These are phyloP conservation scores for Stachybotrys chlorohalonatus DNA, from an alignment of 2,329 filamentous ascomycete species.

Conservation along the genomic window DNA sequence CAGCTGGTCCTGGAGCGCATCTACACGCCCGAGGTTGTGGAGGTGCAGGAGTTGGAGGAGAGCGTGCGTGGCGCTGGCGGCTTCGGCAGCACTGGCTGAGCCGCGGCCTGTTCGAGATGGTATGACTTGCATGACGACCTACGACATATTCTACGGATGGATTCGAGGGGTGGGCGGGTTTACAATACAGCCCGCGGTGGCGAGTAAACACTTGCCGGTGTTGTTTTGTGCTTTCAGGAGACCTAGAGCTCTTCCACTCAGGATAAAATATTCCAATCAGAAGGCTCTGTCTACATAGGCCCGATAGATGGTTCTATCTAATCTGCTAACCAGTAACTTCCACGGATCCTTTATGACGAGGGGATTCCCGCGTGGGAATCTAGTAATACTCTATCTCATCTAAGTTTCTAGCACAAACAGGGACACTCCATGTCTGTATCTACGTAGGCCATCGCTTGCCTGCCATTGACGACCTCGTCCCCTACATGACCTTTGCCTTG, in stretches of 20 bases:
- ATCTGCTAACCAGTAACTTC: too few relatives aligned
- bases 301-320: too few relatives aligned
- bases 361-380: slow-evolving; percentile 5
- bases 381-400: slow-evolving; percentile 5
- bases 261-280: too few relatives aligned
- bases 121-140: not conserved
- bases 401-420: slow-evolving; percentile 1
- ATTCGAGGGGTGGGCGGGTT: not conserved
- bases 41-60: slow-evolving; percentile 80
- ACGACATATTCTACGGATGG: not conserved
- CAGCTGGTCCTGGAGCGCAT: slow-evolving; percentile 93
- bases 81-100: slow-evolving; percentile 74
- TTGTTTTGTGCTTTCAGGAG: too few relatives aligned
- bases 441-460: not conserved
- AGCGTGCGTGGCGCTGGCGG: slow-evolving; percentile 86
- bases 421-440: not conserved
- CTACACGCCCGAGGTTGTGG: slow-evolving; percentile 83
- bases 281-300: too few relatives aligned
- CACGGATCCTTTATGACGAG: not conserved
- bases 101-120: not conserved
- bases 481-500: slow-evolving; percentile 42
- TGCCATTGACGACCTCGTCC: not conserved
- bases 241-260: too few relatives aligned
- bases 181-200: too few relatives aligned
- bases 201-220: too few relatives aligned